Base-by-base conservation (phyloP, 1,284 basidiomycete genomes). In the Austroboletus niveus region DNA sequence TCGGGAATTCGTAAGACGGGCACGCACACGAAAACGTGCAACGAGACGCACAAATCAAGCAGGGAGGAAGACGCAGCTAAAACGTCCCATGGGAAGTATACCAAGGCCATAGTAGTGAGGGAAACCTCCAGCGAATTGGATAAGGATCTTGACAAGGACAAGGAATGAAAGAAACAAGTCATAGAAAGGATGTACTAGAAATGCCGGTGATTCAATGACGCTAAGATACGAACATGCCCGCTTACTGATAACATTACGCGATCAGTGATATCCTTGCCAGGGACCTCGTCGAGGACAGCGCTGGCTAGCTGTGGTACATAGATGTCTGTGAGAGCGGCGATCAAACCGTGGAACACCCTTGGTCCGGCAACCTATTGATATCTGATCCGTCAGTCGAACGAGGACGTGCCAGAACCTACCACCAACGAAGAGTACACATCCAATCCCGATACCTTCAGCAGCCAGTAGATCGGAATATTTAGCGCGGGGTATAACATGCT, bases 101-200 rank as follows among this genome's bases (percentile, higher is more conserved):
- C 77, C 46, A 98, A 77, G 0, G 94, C 94, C 35, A 89, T 72
- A 0, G 85, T 85, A 0, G 89, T 91, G 39, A 99, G 70, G 0
- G 91, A 84, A 0, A 94, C 94, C 66, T 99, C 97, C 20, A 94
- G 72, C 6, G 94, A 95, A 66, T 98, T 99, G 14, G 94, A 96
- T 36, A 99, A 76, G 0, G 94, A 92, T 20, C 97, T 81, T 5
- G 93, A 89, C 11, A 97, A 76, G 1, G 92, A 84, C 49, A 96
- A 78, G 0, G 83, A 83, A 65, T 96, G 82, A 73, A 98, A 99
- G 60, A 96, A 82, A 1, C 92, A 96, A 0, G 87, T 82, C 39
- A 94, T 67, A 9, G 93, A 96, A 34, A 96, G 71, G 52, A 95
- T 77, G 20, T 89, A 72, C 94, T 97, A 61, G 14, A 34, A 52